Base-by-base conservation (phyloP, 306 rosid genomes). In the Prunus kanzakura region DNA sequence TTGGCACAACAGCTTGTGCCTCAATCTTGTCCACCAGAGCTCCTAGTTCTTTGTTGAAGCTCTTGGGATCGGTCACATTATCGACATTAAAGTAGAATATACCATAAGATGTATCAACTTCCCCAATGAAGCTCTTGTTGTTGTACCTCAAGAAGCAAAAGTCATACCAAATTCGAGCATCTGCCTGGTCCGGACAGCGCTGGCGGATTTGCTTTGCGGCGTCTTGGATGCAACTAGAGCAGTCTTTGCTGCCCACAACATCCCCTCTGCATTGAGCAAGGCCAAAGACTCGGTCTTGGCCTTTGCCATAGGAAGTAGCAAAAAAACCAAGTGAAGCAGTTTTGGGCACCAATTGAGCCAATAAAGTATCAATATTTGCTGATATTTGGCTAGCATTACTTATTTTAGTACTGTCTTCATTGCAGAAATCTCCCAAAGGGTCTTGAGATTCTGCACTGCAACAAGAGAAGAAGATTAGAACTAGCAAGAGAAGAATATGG, bases 191-290 rank as follows among this genome's bases (percentile, higher is more conserved):
- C 0, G 90, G 84, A 71, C 96, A 91, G 10, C 82, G 74, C 16
- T 67, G 52, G 22, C 77, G 82, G 72, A 91, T 84, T 82, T 89
- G 67, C 9, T 82, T 82, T 1, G 93, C 84, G 0, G 93, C 90
- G 2, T 87, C 88, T 73, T 84, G 84, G 52, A 91, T 74, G 43
- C 96, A 91, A 57, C 4, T 79, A 16, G 86, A 68, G 81, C 93
- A 91, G 63, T 91, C 93, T 79, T 79, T 69, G 19, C 46, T 76
- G 84, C 71, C 81, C 18, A 89, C 85, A 65, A 91, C 88, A 62
- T 91, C 96, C 10, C 90, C 89, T 56, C 89, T 85, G 72, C 96
- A 89, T 69, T 89, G 93, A 71, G 90, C 82, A 71, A 91, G 77
- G 57, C 90, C 93, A 78, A 81, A 89, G 47, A 86, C 86, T 78